These are phyloP conservation scores for Ceraceosorus bombacis DNA, from an alignment of 1,284 basidiomycete genomes.

Conservation along the genomic window DNA sequence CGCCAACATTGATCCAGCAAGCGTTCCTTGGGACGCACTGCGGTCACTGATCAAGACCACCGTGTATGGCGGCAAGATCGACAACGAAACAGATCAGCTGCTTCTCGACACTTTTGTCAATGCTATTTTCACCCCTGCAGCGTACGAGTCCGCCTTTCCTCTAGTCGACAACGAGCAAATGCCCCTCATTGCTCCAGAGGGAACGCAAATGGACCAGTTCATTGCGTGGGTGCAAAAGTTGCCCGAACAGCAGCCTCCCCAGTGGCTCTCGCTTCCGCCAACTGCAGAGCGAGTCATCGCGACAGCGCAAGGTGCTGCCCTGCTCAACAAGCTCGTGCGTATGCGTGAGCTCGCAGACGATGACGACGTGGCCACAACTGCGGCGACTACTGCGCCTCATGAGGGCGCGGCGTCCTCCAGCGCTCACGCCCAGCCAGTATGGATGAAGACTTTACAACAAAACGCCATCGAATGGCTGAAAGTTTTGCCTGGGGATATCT, in stretches of 20 bases:
- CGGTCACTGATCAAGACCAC: slow-evolving; percentile 40
- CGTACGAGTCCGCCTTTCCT: slow-evolving; percentile 38
- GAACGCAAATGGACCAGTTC: slow-evolving; percentile 42
- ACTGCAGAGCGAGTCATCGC: slow-evolving; percentile 45
- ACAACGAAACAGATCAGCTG: slow-evolving; percentile 39
- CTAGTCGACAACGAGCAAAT: slow-evolving; percentile 32
- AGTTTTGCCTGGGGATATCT: slow-evolving; percentile 19
- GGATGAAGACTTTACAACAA: slow-evolving; percentile 37
- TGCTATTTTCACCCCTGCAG: slow-evolving; percentile 38
- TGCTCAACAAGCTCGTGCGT: slow-evolving; percentile 38
- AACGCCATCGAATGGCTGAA: slow-evolving; percentile 33
- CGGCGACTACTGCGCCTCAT: neutral
- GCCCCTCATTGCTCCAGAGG: slow-evolving; percentile 39
- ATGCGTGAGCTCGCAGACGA: slow-evolving; percentile 42
- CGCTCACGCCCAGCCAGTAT: slow-evolving; percentile 17
- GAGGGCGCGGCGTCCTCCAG: slow-evolving; percentile 1
- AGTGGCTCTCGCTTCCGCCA: slow-evolving; percentile 44
- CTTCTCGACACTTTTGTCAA: slow-evolving; percentile 46
- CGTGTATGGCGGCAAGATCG: slow-evolving; percentile 47
- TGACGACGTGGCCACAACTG: slow-evolving; percentile 18
- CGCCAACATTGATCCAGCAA: slow-evolving; percentile 38
- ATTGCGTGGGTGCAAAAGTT: slow-evolving; percentile 38
- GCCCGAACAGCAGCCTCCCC: slow-evolving; percentile 45
- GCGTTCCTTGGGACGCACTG: slow-evolving; percentile 44
- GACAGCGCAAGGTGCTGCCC: slow-evolving; percentile 27